Conservation (phyloP, 2,329 filamentous ascomycete genomes). For the Lachnellula occidentalis region DNA sequence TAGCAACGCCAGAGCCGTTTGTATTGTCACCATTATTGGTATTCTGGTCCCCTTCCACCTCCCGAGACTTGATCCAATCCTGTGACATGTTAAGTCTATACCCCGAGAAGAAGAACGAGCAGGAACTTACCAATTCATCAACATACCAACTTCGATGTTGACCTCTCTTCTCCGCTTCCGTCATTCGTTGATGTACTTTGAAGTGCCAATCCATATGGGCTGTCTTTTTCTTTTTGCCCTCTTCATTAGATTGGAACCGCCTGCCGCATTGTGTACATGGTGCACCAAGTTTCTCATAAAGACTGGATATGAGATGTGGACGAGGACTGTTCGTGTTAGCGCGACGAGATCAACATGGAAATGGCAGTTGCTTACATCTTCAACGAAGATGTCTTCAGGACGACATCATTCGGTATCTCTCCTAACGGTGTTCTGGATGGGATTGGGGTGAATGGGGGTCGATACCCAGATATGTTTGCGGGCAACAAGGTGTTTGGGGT, state of each 20-base stretch:
- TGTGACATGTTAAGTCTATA: conserved; percentile 34
- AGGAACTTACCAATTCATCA: conserved; percentile 65
- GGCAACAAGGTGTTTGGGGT: conserved; percentile 34
- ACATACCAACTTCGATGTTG: conserved; percentile 95
- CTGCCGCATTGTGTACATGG: conserved; percentile 89
- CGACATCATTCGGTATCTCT: conserved; percentile 41
- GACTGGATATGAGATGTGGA: conserved; percentile 63
- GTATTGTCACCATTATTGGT: conserved; percentile 34
- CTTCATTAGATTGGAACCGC: conserved; percentile 71
- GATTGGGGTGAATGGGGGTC: conserved; percentile 29
- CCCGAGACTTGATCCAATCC: conserved; percentile 87
- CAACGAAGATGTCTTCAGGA: conserved; percentile 61
- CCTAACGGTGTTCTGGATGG: conserved; percentile 21
- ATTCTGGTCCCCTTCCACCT: conserved; percentile 65
- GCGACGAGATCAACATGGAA: neutral
- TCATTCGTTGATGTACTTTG: conserved; percentile 81
- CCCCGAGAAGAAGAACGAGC: neutral
- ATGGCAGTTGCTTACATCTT: conserved; percentile 56
- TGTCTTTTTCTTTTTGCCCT: conserved; percentile 79
- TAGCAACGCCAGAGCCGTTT: conserved; percentile 36
- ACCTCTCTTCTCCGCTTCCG: conserved; percentile 77
- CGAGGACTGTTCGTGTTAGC: conserved; percentile 48
- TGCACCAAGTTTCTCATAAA: conserved; percentile 79
- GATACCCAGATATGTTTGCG: conserved; percentile 36
- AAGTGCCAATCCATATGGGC: conserved; percentile 99